Evolutionary conservation across 495 filamentous ascomycete genomes (phyloP).

Genomic region (Glarea lozoyensis): DNA sequence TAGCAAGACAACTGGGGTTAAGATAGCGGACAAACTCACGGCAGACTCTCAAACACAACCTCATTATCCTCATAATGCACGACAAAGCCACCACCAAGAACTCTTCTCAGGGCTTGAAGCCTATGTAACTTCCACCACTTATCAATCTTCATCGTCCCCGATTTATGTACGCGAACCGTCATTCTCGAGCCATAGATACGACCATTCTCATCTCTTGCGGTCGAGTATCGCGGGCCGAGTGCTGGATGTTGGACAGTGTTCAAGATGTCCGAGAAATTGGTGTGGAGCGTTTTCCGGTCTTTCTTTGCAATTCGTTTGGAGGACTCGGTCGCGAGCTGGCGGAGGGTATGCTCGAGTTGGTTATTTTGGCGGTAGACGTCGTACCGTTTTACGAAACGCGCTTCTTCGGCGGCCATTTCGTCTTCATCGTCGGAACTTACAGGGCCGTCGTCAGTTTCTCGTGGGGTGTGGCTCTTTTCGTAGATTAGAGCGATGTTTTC

Average conservation of each 20-base stretch:
- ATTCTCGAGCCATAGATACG: conserved; percentile 69
- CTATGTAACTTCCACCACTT: conserved; percentile 85
- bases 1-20: neutral
- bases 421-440: conserved; percentile 45
- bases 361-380: conserved; percentile 29
- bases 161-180: conserved; percentile 63
- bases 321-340: conserved; percentile 46
- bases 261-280: conserved; percentile 72
- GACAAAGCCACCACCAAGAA: conserved; percentile 72
- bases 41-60: conserved; percentile 68
- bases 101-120: conserved; percentile 62
- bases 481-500: conserved; percentile 86
- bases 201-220: conserved; percentile 64
- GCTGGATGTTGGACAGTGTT: conserved; percentile 75
- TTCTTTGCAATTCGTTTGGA: conserved; percentile 68
- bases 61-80: conserved; percentile 76
- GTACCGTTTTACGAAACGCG: conserved; percentile 28
- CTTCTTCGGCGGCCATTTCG: conserved; percentile 32
- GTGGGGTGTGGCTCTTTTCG: conserved; percentile 67
- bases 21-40: conserved; percentile 21
- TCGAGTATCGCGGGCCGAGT: conserved; percentile 61
- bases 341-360: conserved; percentile 28
- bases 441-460: conserved; percentile 49
- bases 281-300: conserved; percentile 68
- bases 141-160: conserved; percentile 70